A percentile compares a stretch with the other conserved stretches of the same genome.
phyloP scores from a whole-genome alignment of 768 basidiomycete genomes.

The Rubroboletus satanas region DNA sequence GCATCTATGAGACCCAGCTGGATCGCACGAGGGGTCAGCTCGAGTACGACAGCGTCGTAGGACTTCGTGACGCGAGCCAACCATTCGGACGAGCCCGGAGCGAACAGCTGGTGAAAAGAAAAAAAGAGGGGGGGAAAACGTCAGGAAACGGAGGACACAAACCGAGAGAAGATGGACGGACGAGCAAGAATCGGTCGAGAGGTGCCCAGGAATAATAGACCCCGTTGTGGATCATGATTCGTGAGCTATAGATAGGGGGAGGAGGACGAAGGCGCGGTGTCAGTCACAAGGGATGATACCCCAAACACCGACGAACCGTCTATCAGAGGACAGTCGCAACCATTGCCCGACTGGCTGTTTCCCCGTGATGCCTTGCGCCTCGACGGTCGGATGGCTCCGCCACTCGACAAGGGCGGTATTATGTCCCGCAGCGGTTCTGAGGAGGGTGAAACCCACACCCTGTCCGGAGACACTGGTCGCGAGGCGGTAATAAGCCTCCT shows the following conservation, averaged over 20 bases:
- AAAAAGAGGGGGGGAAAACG: background rate
- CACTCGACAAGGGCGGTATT: slow-evolving; percentile 58
- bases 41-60: slow-evolving; percentile 45
- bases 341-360: slow-evolving; percentile 52
- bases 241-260: slow-evolving; percentile 27
- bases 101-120: slow-evolving; percentile 41
- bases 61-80: slow-evolving; percentile 49
- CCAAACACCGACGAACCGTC: slow-evolving; percentile 32
- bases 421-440: slow-evolving; percentile 46
- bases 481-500: slow-evolving; percentile 46
- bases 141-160: background rate
- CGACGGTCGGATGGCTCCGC: slow-evolving; percentile 45
- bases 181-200: slow-evolving; percentile 46
- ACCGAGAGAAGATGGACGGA: background rate
- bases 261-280: background rate
- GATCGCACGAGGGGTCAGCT: slow-evolving; percentile 53
- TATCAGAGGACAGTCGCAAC: slow-evolving; percentile 50
- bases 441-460: slow-evolving; percentile 50
- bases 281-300: background rate
- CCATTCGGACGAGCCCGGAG: slow-evolving; percentile 36
- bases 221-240: slow-evolving; percentile 51
- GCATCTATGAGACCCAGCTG: slow-evolving; percentile 52
- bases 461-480: slow-evolving; percentile 45
- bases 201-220: slow-evolving; percentile 55
- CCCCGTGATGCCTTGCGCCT: slow-evolving; percentile 46